Percentiles rank a stretch among this genome's conserved stretches.
phyloP scores from a whole-genome alignment of 192 early-diverging fungal genomes.

The Podila verticillata region DNA sequence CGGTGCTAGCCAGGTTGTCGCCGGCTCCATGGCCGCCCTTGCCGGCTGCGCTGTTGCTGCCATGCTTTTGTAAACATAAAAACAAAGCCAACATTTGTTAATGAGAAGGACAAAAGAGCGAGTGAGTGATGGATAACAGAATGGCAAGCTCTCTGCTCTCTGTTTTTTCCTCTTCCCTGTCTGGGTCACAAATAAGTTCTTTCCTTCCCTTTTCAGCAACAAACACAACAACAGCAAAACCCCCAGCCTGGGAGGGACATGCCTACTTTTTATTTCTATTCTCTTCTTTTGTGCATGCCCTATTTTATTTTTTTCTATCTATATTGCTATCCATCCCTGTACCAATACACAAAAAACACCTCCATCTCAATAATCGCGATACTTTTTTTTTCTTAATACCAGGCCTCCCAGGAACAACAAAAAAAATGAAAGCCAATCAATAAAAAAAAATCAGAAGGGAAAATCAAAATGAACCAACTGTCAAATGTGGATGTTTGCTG shows the following conservation, averaged over 20 bases:
- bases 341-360: too few species aligned
- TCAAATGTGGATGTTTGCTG: too few species aligned
- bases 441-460: too few species aligned
- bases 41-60: slow-evolving; percentile 12
- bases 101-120: too few species aligned
- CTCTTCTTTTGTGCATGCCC: background rate
- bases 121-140: background rate
- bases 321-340: background rate
- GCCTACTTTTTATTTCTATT: background rate
- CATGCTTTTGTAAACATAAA: slow-evolving; percentile 4
- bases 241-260: background rate
- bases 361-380: too few species aligned
- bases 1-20: slow-evolving; percentile 6
- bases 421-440: too few species aligned
- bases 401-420: too few species aligned
- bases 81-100: background rate
- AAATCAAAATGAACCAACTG: too few species aligned
- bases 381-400: too few species aligned
- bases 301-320: background rate
- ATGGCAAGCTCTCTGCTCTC: too few species aligned
- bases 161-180: too few species aligned
- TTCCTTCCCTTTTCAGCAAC: background rate
- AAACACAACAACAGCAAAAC: background rate
- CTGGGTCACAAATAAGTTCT: too few species aligned
- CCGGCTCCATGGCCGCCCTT: slow-evolving; percentile 11